Base-by-base conservation (phyloP, 169 alveolate species). In the Babesia ovata region DNA sequence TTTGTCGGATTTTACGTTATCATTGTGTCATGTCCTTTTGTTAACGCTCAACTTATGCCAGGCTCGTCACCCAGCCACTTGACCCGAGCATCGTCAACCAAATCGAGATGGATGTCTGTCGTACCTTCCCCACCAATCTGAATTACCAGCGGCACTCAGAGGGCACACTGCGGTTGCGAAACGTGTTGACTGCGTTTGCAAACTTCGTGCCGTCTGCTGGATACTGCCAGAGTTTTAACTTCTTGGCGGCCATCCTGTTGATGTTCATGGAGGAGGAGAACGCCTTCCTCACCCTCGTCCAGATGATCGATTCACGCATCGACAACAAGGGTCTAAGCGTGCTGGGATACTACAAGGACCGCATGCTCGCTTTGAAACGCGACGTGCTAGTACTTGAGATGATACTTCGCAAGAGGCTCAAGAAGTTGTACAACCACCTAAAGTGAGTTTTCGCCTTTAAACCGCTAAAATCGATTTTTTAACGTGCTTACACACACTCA, bases 251-350 rank as follows among this genome's bases (percentile, higher is more conserved):
- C 29, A 86, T 88, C 26, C 62, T 93, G 62, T 86, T 93, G 69
- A 77, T 93, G 56, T 91, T 92, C 77, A 84, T 92, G 88, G 77
- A 86, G 21, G 94, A 87, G 56, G 95, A 90, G 63, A 59, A 81
- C 39, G 94, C 96, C 36, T 92, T 93, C 70, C 91, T 96, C 93
- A 82, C 95, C 3, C 90, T 93, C 29, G 92, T 89, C 19, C 96
- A 93, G 77, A 81, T 93, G 70, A 75, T 91, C 28, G 94, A 90
- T 53, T 79, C 94, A n/a, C 81, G 78, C 42, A 72, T 79, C 49
- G 65, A 75, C n/a, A 91, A 83, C 58, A 88, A 90, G 63, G 95
- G 95, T 52, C 58, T 91, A 54, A 85, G 70, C 60, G 70, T 91
- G 21, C 63, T 73, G 66, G 94, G 90, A 39, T 93, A 91, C 72